These are phyloP conservation scores for Flaveria bidentis DNA, from an alignment of 129 eudicot genomes.

Conservation along the genomic window DNA sequence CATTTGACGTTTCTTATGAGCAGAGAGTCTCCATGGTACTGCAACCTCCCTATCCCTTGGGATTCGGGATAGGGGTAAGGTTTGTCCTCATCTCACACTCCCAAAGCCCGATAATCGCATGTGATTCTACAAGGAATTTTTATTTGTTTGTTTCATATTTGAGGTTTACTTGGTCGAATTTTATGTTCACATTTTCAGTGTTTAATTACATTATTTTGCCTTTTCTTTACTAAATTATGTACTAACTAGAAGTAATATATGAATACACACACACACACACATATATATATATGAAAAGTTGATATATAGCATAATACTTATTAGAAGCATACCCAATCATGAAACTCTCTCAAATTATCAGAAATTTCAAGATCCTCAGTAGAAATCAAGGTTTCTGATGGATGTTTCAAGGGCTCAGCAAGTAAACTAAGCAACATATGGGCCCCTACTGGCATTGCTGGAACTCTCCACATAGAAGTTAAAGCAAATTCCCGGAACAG, in stretches of 20 bases:
- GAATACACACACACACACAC: no score
- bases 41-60: no score
- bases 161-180: not conserved
- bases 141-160: no score
- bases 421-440: slow-evolving; percentile 89
- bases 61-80: no score
- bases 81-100: no score
- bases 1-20: not conserved
- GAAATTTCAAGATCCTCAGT: slow-evolving; percentile 57
- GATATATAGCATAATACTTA: not conserved
- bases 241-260: not conserved
- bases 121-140: no score
- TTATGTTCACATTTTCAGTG: not conserved
- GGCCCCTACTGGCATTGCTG: slow-evolving; percentile 86
- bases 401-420: slow-evolving; percentile 92
- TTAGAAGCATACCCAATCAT: slow-evolving; percentile 81
- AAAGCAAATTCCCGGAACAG: slow-evolving; percentile 92
- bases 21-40: no score
- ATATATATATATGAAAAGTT: not conserved
- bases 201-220: not conserved
- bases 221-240: not conserved
- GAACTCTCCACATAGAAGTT: slow-evolving; percentile 98
- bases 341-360: slow-evolving; percentile 85
- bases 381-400: slow-evolving; percentile 49
- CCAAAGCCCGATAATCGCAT: no score